Base-by-base conservation (phyloP, 2,329 filamentous ascomycete genomes). In the Lachnellula suecica region DNA sequence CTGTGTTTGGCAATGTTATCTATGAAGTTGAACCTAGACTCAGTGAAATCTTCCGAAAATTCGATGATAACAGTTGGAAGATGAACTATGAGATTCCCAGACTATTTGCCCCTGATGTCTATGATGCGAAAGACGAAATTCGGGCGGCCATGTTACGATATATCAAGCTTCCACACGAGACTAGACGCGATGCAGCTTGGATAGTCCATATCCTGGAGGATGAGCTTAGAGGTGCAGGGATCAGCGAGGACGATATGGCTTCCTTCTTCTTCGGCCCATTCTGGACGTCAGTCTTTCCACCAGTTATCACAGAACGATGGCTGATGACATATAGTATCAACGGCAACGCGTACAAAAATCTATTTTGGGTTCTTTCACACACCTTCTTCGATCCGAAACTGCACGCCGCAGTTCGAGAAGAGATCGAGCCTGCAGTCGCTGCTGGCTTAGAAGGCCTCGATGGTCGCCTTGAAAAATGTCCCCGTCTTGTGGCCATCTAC, bases 341-440 rank as follows among this genome's bases (percentile, higher is more conserved):
- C 23, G 44, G 31, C 15, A 53, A 53, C 42, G 51, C 43, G 15
- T 50, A 43, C 19, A 50, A 49, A n/a, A 41, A 46, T n/a, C 25
- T 25, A 3, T 53, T 53, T 42, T 53, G 51, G 51, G 43, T 50
- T 6, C 45, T 53, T 22, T 41, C 47, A 10, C 42, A 50, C 34
- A 19, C 49, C 11, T 20, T 44, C 23, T 22, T 22, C 5, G 31
- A 44, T 17, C 25, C 35, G 2, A 15, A 25, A n/a, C 51, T 53
- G 24, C 27, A 31, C n/a, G 22, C 34, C n/a, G 23, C n/a, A 19
- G 34, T 53, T 15, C 23, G 20, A 13, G n/a, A 13, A 2, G 51
- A 53, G 19, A 25, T 50, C 5, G 31, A 29, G 20, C 40, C 19
- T 27, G 41, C 35, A n/a, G 40, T 37, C n/a, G 41, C 29, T 8